A percentile compares a stretch with the other conserved stretches of the same genome.
phyloP scores from a whole-genome alignment of 2,329 filamentous ascomycete genomes.

The Epichloe uncinata region DNA sequence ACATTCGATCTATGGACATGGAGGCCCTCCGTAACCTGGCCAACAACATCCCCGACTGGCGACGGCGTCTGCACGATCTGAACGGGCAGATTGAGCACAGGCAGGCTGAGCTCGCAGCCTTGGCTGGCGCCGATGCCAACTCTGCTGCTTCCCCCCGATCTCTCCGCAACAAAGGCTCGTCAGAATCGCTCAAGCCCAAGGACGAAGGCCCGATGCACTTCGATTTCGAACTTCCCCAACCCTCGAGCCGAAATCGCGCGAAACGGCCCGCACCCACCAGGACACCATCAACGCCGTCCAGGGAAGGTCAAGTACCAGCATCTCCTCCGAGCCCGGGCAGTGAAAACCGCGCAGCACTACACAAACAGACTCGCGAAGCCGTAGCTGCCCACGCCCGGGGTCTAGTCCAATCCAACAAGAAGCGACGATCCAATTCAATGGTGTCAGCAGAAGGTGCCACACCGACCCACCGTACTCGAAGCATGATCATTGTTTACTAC shows the following conservation, averaged over 20 bases:
- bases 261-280: constrained; percentile 5
- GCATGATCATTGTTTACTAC: constrained; percentile 81
- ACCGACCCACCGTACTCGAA: constrained; percentile 52
- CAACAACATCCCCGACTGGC: constrained; percentile 46
- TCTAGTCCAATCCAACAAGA: constrained; percentile 35
- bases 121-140: constrained; percentile 20
- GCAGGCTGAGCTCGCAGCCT: constrained; percentile 44
- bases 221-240: constrained; percentile 5
- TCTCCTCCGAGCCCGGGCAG: constrained; percentile 14
- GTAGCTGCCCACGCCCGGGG: constrained; percentile 32
- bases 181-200: constrained; percentile 37
- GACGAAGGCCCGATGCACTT: constrained; percentile 25
- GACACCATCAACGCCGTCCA: constrained; percentile 11
- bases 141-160: constrained; percentile 24
- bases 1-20: constrained; percentile 29
- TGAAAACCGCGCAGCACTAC: constrained; percentile 7
- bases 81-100: constrained; percentile 47
- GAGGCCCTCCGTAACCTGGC: constrained; percentile 43
- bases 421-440: constrained; percentile 37
- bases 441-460: constrained; percentile 34
- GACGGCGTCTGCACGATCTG: constrained; percentile 44
- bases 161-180: constrained; percentile 37
- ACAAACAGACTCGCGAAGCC: constrained; percentile 31
- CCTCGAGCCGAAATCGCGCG: not conserved
- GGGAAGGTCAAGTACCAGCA: constrained; percentile 10